Base-by-base conservation (phyloP, 768 basidiomycete genomes). In the Boletellus emodensis region DNA sequence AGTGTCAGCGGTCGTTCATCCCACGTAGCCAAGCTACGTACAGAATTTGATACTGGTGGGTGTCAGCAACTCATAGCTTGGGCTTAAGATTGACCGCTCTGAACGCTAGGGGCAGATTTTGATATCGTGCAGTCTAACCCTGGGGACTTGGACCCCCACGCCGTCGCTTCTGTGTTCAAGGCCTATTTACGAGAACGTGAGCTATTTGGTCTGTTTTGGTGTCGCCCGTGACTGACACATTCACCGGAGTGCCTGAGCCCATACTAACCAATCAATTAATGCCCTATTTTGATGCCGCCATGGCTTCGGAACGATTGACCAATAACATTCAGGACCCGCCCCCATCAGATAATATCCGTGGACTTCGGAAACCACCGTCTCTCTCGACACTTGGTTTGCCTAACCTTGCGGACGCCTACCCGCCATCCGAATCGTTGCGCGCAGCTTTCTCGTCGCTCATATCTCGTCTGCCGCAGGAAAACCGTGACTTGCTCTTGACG, bases 101-200 rank as follows among this genome's bases (percentile, higher is more conserved):
- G 22, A 49, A 64, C 35, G 36, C 60, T n/a, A 85, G 91, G 93
- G 50, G 87, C 85, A 45, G 94, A 97, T 70, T 91, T 85, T 60
- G 85, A 93, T 62, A 80, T 97, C 71, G 70, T 76, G 36, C 80
- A 81, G 54, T 87, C 84, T 55, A 78, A 79, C 44, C 93, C 92
- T 22, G 83, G 87, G 8, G 93, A 97, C 61, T 71, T 97, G 33
- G 94, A 97, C 63, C 94, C 94, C 41, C 93, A 97, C 66, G 90
- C 92, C 1, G 94, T 97, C 7, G 85, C 94, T 17, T 90, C 90
- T 22, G 73, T 95, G 28, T 96, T 95, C 72, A 96, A 95, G 68
- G 86, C 90, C 1, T 97, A 84, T 66, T 74, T 97, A 38, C 86
- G 94, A 49, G 93, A 96, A 78, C 72, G 94, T 95, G 70, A 74